Percentiles rank a stretch among this genome's conserved stretches.
phyloP scores from a whole-genome alignment of 805 yeast species.

The Saccharomyces kudriavzevii region DNA sequence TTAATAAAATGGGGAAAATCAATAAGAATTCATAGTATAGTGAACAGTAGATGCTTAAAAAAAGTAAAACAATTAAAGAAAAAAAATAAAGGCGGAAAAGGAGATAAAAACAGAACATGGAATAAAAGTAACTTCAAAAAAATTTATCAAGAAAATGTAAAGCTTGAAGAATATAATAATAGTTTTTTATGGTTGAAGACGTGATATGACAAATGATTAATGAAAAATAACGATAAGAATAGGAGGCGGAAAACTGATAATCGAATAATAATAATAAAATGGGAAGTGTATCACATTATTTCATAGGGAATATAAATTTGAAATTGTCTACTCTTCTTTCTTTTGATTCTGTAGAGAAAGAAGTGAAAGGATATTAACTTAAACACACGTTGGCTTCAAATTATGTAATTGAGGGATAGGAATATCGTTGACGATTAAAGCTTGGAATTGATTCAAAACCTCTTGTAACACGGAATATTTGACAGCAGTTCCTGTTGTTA shows the following conservation, averaged over 20 bases:
- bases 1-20: background rate
- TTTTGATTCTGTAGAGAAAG: background rate
- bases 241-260: background rate
- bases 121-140: background rate
- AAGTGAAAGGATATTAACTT: conserved; percentile 1
- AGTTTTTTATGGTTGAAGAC: background rate
- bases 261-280: background rate
- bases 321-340: conserved; percentile 1
- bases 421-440: conserved; percentile 33
- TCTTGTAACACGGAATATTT: conserved; percentile 36
- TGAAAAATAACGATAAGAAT: background rate
- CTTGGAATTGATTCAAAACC: conserved; percentile 33
- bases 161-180: background rate
- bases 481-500: conserved; percentile 38
- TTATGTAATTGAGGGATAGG: conserved; percentile 36
- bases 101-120: background rate
- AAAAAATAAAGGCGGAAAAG: background rate
- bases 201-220: background rate
- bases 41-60: background rate
- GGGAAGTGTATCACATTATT: background rate
- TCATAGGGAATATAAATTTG: background rate
- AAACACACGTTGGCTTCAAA: conserved; percentile 25
- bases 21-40: background rate
- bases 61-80: background rate
- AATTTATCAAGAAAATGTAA: background rate